These are phyloP conservation scores for Phytophthora boehmeriae DNA, from an alignment of 352 stramenopile species.

Conservation along the genomic window DNA sequence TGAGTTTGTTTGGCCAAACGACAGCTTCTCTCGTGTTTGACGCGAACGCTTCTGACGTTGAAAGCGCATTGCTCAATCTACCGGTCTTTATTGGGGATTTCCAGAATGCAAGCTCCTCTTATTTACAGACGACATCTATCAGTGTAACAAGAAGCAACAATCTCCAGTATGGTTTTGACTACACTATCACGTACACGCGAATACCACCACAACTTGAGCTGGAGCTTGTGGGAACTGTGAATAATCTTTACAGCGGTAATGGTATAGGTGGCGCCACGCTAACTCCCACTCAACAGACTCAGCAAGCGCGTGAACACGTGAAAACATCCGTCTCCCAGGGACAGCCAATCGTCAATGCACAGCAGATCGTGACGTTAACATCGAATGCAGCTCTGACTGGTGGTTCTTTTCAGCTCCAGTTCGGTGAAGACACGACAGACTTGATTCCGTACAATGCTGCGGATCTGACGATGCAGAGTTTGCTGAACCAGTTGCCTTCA, in stretches of 20 bases:
- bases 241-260: conserved; percentile 69
- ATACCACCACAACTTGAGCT: conserved; percentile 47
- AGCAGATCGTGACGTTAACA: conserved; percentile 68
- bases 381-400: conserved; percentile 43
- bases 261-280: conserved; percentile 44
- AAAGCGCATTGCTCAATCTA: conserved; percentile 68
- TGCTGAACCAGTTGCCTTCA: conserved; percentile 76
- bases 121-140: conserved; percentile 34
- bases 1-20: conserved; percentile 68
- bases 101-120: conserved; percentile 13
- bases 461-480: conserved; percentile 57
- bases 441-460: conserved; percentile 72
- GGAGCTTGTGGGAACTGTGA: conserved; percentile 44
- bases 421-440: conserved; percentile 64
- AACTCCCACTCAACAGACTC: conserved; percentile 31
- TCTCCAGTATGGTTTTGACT: conserved; percentile 70
- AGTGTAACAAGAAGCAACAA: conserved; percentile 59
- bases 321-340: conserved; percentile 68
- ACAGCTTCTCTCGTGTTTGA: conserved; percentile 83
- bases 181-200: conserved; percentile 67
- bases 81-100: conserved; percentile 34
- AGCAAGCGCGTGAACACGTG: conserved; percentile 62
- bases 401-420: conserved; percentile 73
- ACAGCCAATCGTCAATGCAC: conserved; percentile 64
- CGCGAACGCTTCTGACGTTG: conserved; percentile 69